phyloP scores from a whole-genome alignment of 768 basidiomycete species.

The Scleroderma citrinum region DNA sequence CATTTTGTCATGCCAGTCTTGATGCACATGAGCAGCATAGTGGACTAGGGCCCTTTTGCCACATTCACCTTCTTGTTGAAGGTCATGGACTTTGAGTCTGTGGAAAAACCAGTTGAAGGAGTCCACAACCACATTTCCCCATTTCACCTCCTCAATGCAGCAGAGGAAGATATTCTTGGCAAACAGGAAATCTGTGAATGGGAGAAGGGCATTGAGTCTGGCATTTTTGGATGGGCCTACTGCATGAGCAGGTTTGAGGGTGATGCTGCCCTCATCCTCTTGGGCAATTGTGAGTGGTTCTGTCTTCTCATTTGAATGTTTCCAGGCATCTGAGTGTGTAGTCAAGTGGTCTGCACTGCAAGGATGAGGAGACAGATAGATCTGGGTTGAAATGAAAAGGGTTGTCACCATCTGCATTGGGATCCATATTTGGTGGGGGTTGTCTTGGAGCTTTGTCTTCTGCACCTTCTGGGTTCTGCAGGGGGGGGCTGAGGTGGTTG shows the following conservation, averaged over 20 bases:
- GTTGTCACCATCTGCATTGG: too few relatives aligned
- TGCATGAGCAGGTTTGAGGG: too few relatives aligned
- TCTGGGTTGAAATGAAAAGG: too few relatives aligned
- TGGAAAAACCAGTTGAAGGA: conserved; percentile 4
- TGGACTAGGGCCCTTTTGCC: background rate
- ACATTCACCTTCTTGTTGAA: accelerated
- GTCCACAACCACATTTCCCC: conserved; percentile 1
- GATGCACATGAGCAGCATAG: background rate
- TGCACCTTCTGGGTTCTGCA: too few relatives aligned
- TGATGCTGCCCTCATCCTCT: too few relatives aligned
- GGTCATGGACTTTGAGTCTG: conserved; percentile 4
- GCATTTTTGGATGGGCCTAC: conserved; percentile 4
- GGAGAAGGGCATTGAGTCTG: conserved; percentile 9
- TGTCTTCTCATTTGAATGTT: background rate
- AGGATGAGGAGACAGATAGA: too few relatives aligned
- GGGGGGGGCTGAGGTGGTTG: too few relatives aligned
- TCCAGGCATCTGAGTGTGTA: background rate
- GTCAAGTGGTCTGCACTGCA: too few relatives aligned
- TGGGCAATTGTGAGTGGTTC: too few relatives aligned
- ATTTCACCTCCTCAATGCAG: background rate
- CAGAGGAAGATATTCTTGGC: conserved; percentile 9
- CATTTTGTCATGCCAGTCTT: conserved; percentile 8
- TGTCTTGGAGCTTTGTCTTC: too few relatives aligned
- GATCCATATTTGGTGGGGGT: too few relatives aligned
- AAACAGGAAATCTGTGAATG: conserved; percentile 12